Evolutionary conservation across 2,329 filamentous ascomycete species (phyloP).

Genomic region (Ceratocystis cubensis): DNA sequence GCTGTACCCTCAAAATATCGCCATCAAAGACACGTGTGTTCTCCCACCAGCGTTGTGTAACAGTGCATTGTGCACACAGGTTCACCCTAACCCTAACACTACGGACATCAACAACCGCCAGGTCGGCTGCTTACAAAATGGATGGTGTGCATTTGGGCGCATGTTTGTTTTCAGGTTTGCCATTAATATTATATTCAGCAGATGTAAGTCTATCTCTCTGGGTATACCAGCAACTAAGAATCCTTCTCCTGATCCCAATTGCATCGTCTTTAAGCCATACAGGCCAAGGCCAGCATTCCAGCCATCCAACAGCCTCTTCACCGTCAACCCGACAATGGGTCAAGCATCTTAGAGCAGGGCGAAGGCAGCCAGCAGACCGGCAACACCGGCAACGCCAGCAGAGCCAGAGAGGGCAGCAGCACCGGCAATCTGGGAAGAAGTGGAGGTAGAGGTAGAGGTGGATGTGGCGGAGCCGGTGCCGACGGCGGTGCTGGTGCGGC

Average conservation of each 20-base stretch:
- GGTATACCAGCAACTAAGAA: not conserved
- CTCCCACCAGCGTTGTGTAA: no score
- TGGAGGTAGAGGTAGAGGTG: not conserved
- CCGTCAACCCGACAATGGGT: not conserved
- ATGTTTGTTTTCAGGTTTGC: not conserved
- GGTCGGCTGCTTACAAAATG: not conserved
- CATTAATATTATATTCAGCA: slow-evolving; percentile 12
- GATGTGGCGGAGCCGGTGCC: not conserved
- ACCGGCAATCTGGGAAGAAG: not conserved
- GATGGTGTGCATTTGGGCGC: no score
- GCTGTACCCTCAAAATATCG: no score
- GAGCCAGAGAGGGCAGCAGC: not conserved
- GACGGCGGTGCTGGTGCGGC: not conserved
- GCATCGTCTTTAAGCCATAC: not conserved
- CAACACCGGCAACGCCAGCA: slow-evolving; percentile 12
- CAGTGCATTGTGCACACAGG: no score
- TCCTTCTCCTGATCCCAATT: not conserved
- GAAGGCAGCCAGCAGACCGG: slow-evolving; percentile 18
- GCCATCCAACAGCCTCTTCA: not conserved
- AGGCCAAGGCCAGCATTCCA: not conserved
- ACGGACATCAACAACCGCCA: no score
- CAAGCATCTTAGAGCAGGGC: slow-evolving; percentile 18
- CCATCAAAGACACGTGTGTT: no score
- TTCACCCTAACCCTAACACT: no score
- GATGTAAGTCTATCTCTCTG: slow-evolving; percentile 3